Evolutionary conservation across 441 rosid species (phyloP).

Genomic region (Geranium incanum): DNA sequence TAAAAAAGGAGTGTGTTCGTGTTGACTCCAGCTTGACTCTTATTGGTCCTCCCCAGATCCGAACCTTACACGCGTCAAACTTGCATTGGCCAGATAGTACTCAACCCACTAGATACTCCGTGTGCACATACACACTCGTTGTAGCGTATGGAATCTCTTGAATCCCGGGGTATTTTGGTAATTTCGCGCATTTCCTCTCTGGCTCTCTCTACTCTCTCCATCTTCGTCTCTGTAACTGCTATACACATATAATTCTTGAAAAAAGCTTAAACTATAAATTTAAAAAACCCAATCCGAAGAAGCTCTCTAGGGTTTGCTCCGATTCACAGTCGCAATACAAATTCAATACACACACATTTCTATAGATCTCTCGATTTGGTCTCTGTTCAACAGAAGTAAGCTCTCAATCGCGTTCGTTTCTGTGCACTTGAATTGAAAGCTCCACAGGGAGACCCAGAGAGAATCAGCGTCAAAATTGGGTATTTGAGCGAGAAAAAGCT

Average conservation of each 20-base stretch:
- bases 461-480: neutral
- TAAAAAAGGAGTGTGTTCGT: too few species aligned
- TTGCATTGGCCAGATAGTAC: too few species aligned
- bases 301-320: conserved; percentile 6
- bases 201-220: neutral
- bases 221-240: conserved; percentile 3
- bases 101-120: neutral
- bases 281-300: conserved; percentile 5
- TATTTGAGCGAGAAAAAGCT: neutral
- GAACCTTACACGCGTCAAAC: too few species aligned
- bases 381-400: conserved; percentile 5
- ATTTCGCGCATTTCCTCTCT: neutral
- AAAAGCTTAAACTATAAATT: neutral
- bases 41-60: too few species aligned
- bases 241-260: neutral
- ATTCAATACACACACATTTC: neutral
- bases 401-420: neutral
- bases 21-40: too few species aligned
- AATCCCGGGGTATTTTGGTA: neutral
- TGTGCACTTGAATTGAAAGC: neutral
- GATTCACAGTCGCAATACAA: neutral
- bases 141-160: neutral
- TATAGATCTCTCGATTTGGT: neutral
- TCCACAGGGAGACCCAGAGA: neutral
- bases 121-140: neutral